These are phyloP conservation scores for Mycena galericulata DNA, from an alignment of 768 basidiomycete genomes.

Conservation along the genomic window DNA sequence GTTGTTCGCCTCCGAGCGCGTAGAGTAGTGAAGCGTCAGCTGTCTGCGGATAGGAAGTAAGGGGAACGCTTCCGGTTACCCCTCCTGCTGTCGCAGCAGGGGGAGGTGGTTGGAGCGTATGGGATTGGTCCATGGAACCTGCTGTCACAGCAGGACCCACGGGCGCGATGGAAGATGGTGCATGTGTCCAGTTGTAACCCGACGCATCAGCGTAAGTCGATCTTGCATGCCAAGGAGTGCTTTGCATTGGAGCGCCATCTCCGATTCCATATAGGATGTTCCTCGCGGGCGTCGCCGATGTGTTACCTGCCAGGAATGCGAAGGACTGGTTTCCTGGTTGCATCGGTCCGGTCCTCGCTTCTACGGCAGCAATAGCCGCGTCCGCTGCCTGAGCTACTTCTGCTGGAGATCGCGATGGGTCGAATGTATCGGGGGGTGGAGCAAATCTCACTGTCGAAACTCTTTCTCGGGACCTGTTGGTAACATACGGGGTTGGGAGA, in stretches of 20 bases:
- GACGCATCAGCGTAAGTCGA: too few species aligned
- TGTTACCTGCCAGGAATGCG: too few species aligned
- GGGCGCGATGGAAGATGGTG: not conserved
- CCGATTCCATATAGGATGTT: not conserved
- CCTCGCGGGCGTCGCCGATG: not conserved
- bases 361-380: not conserved
- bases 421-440: too few species aligned
- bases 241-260: not conserved
- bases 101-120: not conserved
- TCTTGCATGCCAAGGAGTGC: not conserved
- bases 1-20: not conserved
- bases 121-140: not conserved
- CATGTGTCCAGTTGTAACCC: not conserved
- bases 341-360: not conserved
- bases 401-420: too few species aligned
- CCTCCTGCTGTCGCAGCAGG: not conserved
- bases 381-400: too few species aligned
- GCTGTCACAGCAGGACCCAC: not conserved
- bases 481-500: too few species aligned
- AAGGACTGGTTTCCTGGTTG: not conserved
- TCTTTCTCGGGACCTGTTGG: too few species aligned
- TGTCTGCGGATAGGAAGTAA: too few species aligned
- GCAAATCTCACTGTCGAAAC: too few species aligned
- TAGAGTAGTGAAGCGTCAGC: not conserved
- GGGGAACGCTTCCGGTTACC: too few species aligned